Conservation (phyloP, 495 filamentous ascomycete species). For the Talaromyces stipitatus region DNA sequence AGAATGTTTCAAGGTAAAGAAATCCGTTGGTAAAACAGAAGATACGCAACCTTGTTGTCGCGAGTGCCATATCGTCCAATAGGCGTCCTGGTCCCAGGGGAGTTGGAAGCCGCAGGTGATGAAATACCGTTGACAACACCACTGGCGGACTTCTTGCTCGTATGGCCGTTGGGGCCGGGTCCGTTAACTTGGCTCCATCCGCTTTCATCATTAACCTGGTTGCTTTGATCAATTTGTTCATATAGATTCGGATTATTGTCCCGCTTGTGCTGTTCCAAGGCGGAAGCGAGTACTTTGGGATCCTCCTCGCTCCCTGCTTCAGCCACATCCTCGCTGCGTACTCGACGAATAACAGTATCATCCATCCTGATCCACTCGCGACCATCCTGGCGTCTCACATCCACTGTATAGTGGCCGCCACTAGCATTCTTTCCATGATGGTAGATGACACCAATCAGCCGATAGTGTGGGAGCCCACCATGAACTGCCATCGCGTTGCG, state of each 20-base stretch:
- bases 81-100: conserved; percentile 54
- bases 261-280: conserved; percentile 57
- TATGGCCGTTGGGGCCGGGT: conserved; percentile 30
- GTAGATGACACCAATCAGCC: conserved; percentile 86
- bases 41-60: conserved; percentile 94
- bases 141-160: conserved; percentile 59
- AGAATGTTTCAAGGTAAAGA: neutral
- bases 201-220: conserved; percentile 49
- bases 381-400: conserved; percentile 88
- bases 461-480: conserved; percentile 68
- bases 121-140: conserved; percentile 55
- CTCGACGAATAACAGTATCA: conserved; percentile 81
- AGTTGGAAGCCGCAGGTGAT: conserved; percentile 31
- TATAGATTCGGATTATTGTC: conserved; percentile 42
- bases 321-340: conserved; percentile 84
- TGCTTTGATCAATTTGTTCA: conserved; percentile 63
- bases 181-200: conserved; percentile 84
- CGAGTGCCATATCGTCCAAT: conserved; percentile 61
- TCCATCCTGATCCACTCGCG: conserved; percentile 93
- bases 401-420: conserved; percentile 94
- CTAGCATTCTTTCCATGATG: conserved; percentile 95
- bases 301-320: conserved; percentile 77
- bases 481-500: conserved; percentile 56
- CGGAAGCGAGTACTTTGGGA: conserved; percentile 57
- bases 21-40: conserved; percentile 88